Evolutionary conservation across 2,329 filamentous ascomycete genomes (phyloP).

Genomic region (Penicillium palitans): DNA sequence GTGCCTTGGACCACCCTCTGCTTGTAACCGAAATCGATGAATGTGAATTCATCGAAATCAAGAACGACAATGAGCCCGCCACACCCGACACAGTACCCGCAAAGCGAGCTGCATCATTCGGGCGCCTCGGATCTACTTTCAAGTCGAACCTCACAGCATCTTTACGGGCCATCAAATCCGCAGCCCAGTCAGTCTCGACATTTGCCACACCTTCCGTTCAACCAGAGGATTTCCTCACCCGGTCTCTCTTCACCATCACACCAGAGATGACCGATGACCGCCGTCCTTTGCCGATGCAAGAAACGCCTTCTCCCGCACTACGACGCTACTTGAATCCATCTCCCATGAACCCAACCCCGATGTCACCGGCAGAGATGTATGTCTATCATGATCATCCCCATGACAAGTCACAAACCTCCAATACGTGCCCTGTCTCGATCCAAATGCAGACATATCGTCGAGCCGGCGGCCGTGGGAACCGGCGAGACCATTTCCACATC

Average conservation of each 20-base stretch:
- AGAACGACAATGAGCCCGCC: slow-evolving; percentile 16
- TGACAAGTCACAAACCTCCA: slow-evolving; percentile 30
- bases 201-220: slow-evolving; percentile 55
- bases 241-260: slow-evolving; percentile 57
- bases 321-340: slow-evolving; percentile 63
- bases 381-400: slow-evolving; percentile 45
- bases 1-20: slow-evolving; percentile 59
- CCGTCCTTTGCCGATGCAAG: slow-evolving; percentile 56
- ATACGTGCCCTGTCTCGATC: slow-evolving; percentile 55
- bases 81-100: slow-evolving; percentile 13
- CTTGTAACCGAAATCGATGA: slow-evolving; percentile 41
- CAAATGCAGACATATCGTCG: slow-evolving; percentile 62
- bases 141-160: slow-evolving; percentile 66
- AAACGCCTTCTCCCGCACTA: slow-evolving; percentile 57
- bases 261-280: slow-evolving; percentile 62
- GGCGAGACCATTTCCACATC: slow-evolving; percentile 38
- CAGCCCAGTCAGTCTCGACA: slow-evolving; percentile 61
- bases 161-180: slow-evolving; percentile 60
- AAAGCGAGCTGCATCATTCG: slow-evolving; percentile 30
- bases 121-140: slow-evolving; percentile 52
- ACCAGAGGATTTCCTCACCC: slow-evolving; percentile 61
- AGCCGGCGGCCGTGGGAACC: slow-evolving; percentile 33
- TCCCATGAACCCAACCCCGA: slow-evolving; percentile 45
- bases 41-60: slow-evolving; percentile 21
- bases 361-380: slow-evolving; percentile 49